These are phyloP conservation scores for Agaricus sinodeliciosus DNA, from an alignment of 768 basidiomycete species.

Conservation along the genomic window DNA sequence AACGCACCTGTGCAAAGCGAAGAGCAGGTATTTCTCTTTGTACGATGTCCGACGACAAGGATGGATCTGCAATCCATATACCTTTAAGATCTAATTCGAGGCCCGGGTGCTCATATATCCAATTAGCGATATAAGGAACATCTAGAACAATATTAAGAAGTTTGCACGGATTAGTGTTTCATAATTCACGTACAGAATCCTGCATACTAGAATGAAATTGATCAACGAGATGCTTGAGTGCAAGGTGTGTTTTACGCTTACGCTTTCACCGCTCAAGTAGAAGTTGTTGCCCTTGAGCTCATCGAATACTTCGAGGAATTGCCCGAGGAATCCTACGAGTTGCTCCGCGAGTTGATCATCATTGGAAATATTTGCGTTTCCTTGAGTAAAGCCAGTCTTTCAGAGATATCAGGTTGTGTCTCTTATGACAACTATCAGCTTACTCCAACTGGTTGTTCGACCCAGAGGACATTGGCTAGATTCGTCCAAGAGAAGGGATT, in stretches of 20 bases:
- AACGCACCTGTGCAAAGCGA: constrained; percentile 40
- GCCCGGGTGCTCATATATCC: constrained; percentile 55
- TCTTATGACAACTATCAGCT: constrained; percentile 61
- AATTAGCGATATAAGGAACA: constrained; percentile 68
- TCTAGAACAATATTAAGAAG: constrained; percentile 30
- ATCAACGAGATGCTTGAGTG: constrained; percentile 18
- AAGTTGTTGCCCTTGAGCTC: constrained; percentile 71
- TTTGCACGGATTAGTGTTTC: not conserved
- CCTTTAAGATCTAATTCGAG: constrained; percentile 59
- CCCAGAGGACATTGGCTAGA: constrained; percentile 66
- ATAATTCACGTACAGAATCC: constrained; percentile 46
- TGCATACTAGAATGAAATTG: constrained; percentile 46
- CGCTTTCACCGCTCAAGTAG: constrained; percentile 70
- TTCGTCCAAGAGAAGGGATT: constrained; percentile 79
- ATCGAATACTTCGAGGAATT: constrained; percentile 68
- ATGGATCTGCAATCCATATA: constrained; percentile 66
- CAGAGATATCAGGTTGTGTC: constrained; percentile 16
- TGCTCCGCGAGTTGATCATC: constrained; percentile 45
- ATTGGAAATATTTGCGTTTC: constrained; percentile 53
- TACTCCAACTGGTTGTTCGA: constrained; percentile 78
- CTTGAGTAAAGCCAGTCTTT: constrained; percentile 65
- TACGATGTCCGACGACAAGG: constrained; percentile 54
- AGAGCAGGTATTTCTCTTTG: constrained; percentile 69
- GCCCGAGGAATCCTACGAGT: constrained; percentile 57
- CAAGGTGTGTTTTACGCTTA: constrained; percentile 33